These are phyloP conservation scores for Metschnikowia chrysomelidarum DNA, from an alignment of 805 yeast species.

Conservation along the genomic window DNA sequence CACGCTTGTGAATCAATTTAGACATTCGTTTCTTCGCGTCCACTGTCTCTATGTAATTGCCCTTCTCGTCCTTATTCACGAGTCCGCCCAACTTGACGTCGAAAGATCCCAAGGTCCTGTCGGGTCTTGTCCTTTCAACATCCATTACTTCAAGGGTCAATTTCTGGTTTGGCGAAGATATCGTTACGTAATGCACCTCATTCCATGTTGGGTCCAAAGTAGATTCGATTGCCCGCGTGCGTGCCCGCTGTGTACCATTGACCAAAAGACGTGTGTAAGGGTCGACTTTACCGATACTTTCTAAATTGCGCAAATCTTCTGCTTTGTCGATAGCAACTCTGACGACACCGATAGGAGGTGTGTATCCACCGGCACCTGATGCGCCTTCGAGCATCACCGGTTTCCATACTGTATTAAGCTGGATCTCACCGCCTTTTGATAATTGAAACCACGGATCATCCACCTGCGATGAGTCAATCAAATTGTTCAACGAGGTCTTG, in stretches of 20 bases:
- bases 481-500: conserved; percentile 54
- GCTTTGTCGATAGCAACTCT: conserved; percentile 73
- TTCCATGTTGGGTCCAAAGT: conserved; percentile 82
- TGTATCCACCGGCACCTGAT: conserved; percentile 72
- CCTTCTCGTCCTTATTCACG: conserved; percentile 66
- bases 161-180: conserved; percentile 79
- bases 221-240: conserved; percentile 68
- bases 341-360: conserved; percentile 92
- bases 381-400: conserved; percentile 74
- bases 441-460: conserved; percentile 78
- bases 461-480: conserved; percentile 75
- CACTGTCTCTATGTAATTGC: conserved; percentile 54
- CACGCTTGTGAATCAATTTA: conserved; percentile 67
- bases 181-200: conserved; percentile 76
- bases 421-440: conserved; percentile 70
- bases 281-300: conserved; percentile 85
- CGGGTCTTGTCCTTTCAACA: conserved; percentile 72
- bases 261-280: conserved; percentile 83
- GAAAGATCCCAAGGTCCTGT: conserved; percentile 84
- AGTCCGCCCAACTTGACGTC: conserved; percentile 65
- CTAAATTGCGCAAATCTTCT: conserved; percentile 75
- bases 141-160: conserved; percentile 91
- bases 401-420: conserved; percentile 74
- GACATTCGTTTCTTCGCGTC: conserved; percentile 58
- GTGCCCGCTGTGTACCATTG: conserved; percentile 70